Base-by-base conservation (phyloP, 129 eudicot species). In the Lonicera japonica region DNA sequence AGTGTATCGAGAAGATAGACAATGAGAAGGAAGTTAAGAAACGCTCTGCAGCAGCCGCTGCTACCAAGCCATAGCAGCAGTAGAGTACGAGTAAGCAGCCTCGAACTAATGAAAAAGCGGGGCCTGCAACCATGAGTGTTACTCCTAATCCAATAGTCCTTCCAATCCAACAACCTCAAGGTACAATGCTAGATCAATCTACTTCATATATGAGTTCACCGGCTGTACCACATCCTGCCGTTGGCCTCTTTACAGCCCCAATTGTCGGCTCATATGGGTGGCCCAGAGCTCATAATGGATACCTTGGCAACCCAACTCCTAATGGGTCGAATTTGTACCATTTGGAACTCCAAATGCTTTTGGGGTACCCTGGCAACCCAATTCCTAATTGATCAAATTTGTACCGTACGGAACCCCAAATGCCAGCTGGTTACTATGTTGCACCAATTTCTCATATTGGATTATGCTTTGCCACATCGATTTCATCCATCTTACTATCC, bases 401-500 rank as follows among this genome's bases (percentile, higher is more conserved):
- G 34, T 61, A 70, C 45, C 38, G 77, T 65, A 24, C 80, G 15
- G 74, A 47, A 70, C 46, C 64, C 18, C 73, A 58, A 16, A 36
- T 68, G 58, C 60, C 65, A 41, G 56, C 70, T 65, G 73, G 70
- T 74, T 70, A 60, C 50, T 56, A 60, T 55, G 72, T 48, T 14
- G 40, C 70, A 39, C 36, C 69, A 15, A 17, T 50, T 29, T 58
- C 52, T 64, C 65, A 60, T 57, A 69, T 70, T 46, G 77, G 73
- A 34, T n/a, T 70, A 67, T 68, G 71, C 68, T 29, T 25, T 58
- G 40, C 52, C 69, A 43, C 22, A 73, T 54, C 77, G 70, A 18
- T 66, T 70, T 50, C 77, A 66, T 65, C 74, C 71, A 17, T 18
- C 66, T 52, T 74, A 70, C 64, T 67, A 74, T 53, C 84, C 80